Base-by-base conservation (phyloP, 73 alveolate species). In the Paramecium sonneborni region DNA sequence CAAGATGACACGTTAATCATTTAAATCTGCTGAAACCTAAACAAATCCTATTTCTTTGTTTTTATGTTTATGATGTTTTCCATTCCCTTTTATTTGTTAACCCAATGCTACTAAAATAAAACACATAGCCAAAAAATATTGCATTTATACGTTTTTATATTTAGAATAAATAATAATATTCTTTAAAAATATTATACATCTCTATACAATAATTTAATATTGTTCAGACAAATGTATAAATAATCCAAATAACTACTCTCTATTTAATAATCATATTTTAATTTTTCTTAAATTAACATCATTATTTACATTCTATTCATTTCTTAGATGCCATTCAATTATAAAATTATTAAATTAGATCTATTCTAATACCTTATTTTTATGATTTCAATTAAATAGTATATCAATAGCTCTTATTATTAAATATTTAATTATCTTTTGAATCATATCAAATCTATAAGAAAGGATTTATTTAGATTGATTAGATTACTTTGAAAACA, bases 1-100 rank as follows among this genome's bases (percentile, higher is more conserved):
- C 30, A 79, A 79, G 26, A 43, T 20, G 46, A 79, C 18, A 20
- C 74, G 69, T 79, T 79, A 43, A 46, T 79, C 90, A 39, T 44
- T 43, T 14, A 79, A 12, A 46, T 79, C 90, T 30, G 90, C 90
- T 21, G 90, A 79, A 9, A 79, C 90, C 43, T 79, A 79, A 6
- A 79, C 90, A 46, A 79, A 79, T 7, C 55, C 90, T 20, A 79
- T 41, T 43, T 79, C 90, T 44, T 79, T 79, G 1, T 46, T 44
- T 21, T 44, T 39, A 7, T 79, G 44, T 23, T 79, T 38, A 46
- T 44, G 90, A 72, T 72, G 86, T 38, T 37, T 72, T 21, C 86
- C 57, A 72, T 72, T 62, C 6, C 84, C 84, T 30, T 62, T 62
- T 5, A 62, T 52, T 21, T 52, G n/a, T 52, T 52, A 52, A 0